Conservation (phyloP, 1,139 yeast species). For the Saccharomycopsis hybrid region DNA sequence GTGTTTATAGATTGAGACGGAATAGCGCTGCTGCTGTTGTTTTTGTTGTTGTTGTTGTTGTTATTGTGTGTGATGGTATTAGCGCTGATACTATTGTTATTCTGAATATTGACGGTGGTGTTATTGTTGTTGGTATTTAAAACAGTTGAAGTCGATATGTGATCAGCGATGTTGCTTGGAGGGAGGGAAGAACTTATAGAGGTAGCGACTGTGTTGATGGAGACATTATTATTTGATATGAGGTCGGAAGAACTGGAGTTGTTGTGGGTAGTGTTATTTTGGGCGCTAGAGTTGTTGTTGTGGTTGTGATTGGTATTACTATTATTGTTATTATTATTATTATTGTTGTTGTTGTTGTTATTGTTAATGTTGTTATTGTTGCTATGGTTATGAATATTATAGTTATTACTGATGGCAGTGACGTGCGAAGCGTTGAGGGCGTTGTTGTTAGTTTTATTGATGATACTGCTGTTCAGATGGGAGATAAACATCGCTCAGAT, state of each 20-base stretch:
- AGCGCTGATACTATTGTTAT: neutral
- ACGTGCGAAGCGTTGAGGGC: neutral
- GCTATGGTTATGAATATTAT: neutral
- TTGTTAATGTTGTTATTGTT: no score
- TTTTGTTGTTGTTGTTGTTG: neutral
- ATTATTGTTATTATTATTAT: neutral
- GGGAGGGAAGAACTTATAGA: constrained; percentile 7
- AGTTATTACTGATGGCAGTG: neutral
- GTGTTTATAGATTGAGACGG: no score
- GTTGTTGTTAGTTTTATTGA: neutral
- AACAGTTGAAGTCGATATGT: neutral
- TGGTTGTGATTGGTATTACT: neutral
- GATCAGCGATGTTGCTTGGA: neutral
- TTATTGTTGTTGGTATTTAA: neutral
- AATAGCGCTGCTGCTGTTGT: neutral
- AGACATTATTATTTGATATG: constrained; percentile 9
- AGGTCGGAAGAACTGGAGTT: constrained; percentile 19
- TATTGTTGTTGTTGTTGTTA: neutral
- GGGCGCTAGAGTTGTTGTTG: neutral
- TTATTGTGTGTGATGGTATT: neutral
- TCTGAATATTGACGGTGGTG: neutral
- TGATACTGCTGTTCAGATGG: neutral
- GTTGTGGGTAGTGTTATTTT: neutral
- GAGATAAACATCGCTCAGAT: neutral
- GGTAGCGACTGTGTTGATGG: constrained; percentile 17